These are phyloP conservation scores for Cryptosporidium tyzzeri DNA, from an alignment of 169 alveolate species.

Conservation along the genomic window DNA sequence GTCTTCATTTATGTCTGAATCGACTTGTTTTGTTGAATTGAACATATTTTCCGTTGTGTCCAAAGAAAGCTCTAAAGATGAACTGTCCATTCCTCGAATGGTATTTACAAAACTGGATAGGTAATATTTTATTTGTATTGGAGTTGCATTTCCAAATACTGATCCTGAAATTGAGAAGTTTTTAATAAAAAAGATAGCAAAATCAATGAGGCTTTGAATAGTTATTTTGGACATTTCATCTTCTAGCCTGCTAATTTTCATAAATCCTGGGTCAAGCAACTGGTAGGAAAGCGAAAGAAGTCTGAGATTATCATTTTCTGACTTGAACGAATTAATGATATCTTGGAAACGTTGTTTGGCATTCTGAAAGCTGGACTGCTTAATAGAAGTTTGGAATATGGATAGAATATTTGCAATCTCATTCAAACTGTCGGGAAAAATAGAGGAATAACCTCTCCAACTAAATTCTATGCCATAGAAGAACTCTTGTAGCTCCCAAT, in stretches of 20 bases:
- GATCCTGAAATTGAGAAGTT: slow-evolving; percentile 53
- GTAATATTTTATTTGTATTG: slow-evolving; percentile 26
- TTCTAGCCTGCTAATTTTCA: slow-evolving; percentile 9
- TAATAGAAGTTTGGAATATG: background rate
- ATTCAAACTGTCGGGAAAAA: slow-evolving; percentile 39
- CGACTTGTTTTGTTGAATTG: background rate
- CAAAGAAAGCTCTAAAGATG: background rate
- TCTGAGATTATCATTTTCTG: slow-evolving; percentile 24
- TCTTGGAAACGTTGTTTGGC: slow-evolving; percentile 10
- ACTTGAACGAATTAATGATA: background rate
- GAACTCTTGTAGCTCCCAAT: slow-evolving; percentile 57
- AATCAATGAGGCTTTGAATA: slow-evolving; percentile 2
- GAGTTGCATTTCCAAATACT: slow-evolving; percentile 48
- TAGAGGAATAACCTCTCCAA: slow-evolving; percentile 52
- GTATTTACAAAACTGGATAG: slow-evolving; percentile 1
- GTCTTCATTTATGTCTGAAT: background rate
- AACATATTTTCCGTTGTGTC: background rate
- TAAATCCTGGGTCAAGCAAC: slow-evolving; percentile 57
- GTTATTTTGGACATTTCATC: slow-evolving; percentile 1
- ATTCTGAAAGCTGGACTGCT: slow-evolving; percentile 2
- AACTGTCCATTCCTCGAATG: background rate
- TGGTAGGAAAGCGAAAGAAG: slow-evolving; percentile 38
- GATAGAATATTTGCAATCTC: slow-evolving; percentile 7
- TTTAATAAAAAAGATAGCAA: slow-evolving; percentile 4
- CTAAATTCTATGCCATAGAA: slow-evolving; percentile 49